Evolutionary conservation across 257 asterid species (phyloP), one percentile per base, ranked within the genome.

Genomic region (Prunella vulgaris): DNA sequence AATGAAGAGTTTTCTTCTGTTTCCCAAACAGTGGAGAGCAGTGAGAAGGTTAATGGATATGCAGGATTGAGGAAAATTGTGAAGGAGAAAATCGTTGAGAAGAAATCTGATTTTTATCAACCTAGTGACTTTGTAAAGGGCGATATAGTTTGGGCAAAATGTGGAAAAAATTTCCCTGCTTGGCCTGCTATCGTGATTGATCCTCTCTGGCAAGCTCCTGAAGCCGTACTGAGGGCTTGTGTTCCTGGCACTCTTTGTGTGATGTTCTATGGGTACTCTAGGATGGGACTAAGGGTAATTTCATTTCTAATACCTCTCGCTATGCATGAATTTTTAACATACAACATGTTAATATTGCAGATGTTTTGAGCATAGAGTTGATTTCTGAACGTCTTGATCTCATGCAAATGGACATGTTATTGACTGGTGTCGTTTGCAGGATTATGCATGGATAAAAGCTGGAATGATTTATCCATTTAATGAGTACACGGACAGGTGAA

Each of bases 161-260:
- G 96, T 68, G 98, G 98, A 60, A 94, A 88, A 77, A 74, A 82
- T 14, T 89, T 69, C 35, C 96, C 99, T 14, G 96, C 98, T 53
- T 94, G 99, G 99, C 99, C 99, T 21, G 98, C 96, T 51, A 68
- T 80, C 49, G 97, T 91, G 37, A 89, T 94, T 44, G 95, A 94
- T 44, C 99, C 97, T 14, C 72, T 81, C 12, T 68, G 73, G 57
- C 85, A 91, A 76, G 99, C 99, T 17, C 99, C 99, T 2, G 92
- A 83, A 32, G 52, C 78, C 1, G 99, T 94, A 17, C 48, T 85
- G 54, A 75, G 90, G 74, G 97, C 99, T 49, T 83, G 90, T 76
- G 81, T 88, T 69, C 90, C 93, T 1, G 93, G 85, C 67, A 84
- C 97, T 3, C 73, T 89, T 9, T 94, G 96, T 42, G 99, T 94